Evolutionary conservation across 2,329 filamentous ascomycete species (phyloP).

Genomic region (Magnaporthiopsis incrustans): DNA sequence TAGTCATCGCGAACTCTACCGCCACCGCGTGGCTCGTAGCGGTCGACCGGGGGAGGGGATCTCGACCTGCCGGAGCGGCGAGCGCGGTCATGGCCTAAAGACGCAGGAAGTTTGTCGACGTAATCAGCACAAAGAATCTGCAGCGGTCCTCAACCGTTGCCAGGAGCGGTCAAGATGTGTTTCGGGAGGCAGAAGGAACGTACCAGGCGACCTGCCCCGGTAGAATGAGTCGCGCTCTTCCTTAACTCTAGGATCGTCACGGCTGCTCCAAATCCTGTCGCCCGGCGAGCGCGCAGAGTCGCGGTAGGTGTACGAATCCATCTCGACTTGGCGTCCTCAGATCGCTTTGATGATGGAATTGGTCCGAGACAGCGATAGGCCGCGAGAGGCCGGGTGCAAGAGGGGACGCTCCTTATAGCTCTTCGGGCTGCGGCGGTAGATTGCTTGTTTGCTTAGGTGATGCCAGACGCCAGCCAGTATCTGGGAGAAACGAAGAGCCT

Average conservation of each 20-base stretch:
- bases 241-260: constrained; percentile 43
- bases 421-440: background rate
- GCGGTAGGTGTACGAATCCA: constrained; percentile 50
- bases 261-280: constrained; percentile 42
- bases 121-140: background rate
- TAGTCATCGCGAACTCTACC: constrained; percentile 55
- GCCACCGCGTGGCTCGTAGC: constrained; percentile 65
- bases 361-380: constrained; percentile 1
- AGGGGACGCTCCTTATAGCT: constrained; percentile 2
- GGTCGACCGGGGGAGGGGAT: constrained; percentile 63
- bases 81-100: constrained; percentile 44
- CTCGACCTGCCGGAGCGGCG: constrained; percentile 58
- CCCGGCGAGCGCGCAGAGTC: constrained; percentile 45
- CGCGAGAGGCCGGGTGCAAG: background rate
- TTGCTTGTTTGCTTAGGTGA: constrained; percentile 19
- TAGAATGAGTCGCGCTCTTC: constrained; percentile 49
- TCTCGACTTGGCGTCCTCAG: constrained; percentile 18
- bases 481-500: constrained; percentile 28
- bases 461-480: constrained; percentile 13
- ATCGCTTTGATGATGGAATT: background rate
- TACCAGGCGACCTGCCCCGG: constrained; percentile 63
- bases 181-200: constrained; percentile 24
- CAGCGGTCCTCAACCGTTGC: background rate
- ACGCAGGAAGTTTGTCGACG: background rate
- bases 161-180: background rate